phyloP scores from a whole-genome alignment of 352 stramenopile genomes.

The Pythium dissimile region DNA sequence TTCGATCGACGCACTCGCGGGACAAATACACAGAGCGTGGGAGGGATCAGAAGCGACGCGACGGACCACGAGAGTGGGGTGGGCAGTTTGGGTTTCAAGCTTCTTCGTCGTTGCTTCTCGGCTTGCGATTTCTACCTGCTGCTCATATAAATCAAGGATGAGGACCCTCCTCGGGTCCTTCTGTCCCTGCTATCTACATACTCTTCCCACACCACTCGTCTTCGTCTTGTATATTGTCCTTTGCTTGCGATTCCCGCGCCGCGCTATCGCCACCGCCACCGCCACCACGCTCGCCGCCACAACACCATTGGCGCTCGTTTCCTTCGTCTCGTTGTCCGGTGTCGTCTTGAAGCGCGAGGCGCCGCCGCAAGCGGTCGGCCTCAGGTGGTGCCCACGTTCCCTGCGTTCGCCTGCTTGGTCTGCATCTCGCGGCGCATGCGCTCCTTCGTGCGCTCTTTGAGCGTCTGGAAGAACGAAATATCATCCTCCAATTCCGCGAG shows the following conservation, averaged over 20 bases:
- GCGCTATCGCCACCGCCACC: slow-evolving; percentile 18
- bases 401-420: slow-evolving; percentile 25
- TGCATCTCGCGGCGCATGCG: slow-evolving; percentile 62
- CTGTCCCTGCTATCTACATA: not conserved
- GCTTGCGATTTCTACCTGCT: slow-evolving; percentile 17
- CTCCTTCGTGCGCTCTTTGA: slow-evolving; percentile 72
- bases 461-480: slow-evolving; percentile 62
- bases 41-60: too few relatives aligned
- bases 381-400: slow-evolving; percentile 22
- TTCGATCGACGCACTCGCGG: too few relatives aligned
- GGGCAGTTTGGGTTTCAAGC: too few relatives aligned
- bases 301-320: not conserved
- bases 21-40: not conserved
- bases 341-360: not conserved
- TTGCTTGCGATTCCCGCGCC: not conserved
- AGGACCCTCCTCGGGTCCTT: not conserved
- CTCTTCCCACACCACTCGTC: not conserved
- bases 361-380: slow-evolving; percentile 16
- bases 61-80: too few relatives aligned
- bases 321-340: slow-evolving; percentile 1
- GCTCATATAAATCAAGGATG: too few relatives aligned
- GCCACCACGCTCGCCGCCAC: slow-evolving; percentile 16
- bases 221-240: not conserved
- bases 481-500: slow-evolving; percentile 63
- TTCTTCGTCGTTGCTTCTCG: slow-evolving; percentile 12